Base-by-base conservation (phyloP, 2,329 filamentous ascomycete genomes). In the Trichoderma afroharzianum region DNA sequence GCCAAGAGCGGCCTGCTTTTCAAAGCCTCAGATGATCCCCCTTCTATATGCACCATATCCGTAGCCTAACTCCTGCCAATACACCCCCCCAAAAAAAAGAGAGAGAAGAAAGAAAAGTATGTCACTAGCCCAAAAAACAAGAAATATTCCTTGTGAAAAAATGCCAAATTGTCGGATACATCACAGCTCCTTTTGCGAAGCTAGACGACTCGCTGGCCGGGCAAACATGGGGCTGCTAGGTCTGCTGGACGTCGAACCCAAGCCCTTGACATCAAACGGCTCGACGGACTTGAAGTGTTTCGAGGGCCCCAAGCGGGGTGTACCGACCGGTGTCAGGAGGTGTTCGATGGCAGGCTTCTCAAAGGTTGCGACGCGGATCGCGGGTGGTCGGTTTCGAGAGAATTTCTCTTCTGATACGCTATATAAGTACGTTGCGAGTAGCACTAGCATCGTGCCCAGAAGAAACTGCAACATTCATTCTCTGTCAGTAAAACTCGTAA, bases 391-490 rank as follows among this genome's bases (percentile, higher is more conserved):
- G 55, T 76, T 76, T 18, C 62, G 69, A 30, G 15, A 4, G 7
- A 76, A 73, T 69, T 88, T 85, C 24, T 86, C 83, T 74, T 94
- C 88, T 1, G 90, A 87, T 6, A 88, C 87, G 73, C 89, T 94
- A 84, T 97, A 98, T 18, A 98, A 85, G 79, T 94, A 98, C 2
- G 94, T 97, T 3, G 95, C 92, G 55, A 89, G 86, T 1, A 98
- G 83, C 9, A 98, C 95, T 63, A 96, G 84, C 12, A 86, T 85
- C 0, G 95, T 95, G 68, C 96, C 96, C 63, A 94, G 73, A 47
- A 97, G 77, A 80, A 97, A 97, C 95, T 98, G 67, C 2, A 63
- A 30, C 0, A n/a, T 58, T 33, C 43, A 21, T 33, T n/a, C 15
- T 4, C 21, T 6, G 47, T 63, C 18, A 53, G 36, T 18, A 21